These are phyloP conservation scores for Neodidymelliopsis sp. DNA, from an alignment of 2,329 filamentous ascomycete species.

Conservation along the genomic window DNA sequence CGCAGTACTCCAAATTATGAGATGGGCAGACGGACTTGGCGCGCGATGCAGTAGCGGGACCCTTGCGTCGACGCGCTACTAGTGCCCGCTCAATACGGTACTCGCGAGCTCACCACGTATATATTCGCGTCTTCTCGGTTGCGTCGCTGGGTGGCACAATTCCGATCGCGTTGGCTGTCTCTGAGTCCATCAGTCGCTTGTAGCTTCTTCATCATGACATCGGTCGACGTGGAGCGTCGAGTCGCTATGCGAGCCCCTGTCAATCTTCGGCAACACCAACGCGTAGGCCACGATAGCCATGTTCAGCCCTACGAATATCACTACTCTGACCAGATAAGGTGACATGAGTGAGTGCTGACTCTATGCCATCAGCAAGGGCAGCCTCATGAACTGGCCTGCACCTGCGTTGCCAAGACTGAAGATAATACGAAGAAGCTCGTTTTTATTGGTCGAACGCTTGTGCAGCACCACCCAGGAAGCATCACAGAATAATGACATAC, in stretches of 20 bases:
- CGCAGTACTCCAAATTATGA: conserved; percentile 14
- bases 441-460: no score
- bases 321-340: background rate
- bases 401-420: conserved; percentile 6
- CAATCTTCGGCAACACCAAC: background rate
- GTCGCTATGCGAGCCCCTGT: background rate
- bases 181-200: no score
- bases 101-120: conserved; percentile 11
- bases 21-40: conserved; percentile 10
- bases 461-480: no score
- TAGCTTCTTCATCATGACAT: no score
- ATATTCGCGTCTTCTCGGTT: background rate
- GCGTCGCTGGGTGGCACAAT: background rate
- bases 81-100: conserved; percentile 5
- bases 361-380: background rate
- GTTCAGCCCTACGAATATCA: background rate
- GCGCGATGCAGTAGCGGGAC: conserved; percentile 5
- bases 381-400: background rate
- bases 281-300: background rate
- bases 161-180: background rate
- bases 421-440: no score
- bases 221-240: no score
- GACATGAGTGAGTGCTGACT: background rate
- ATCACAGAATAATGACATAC: no score
- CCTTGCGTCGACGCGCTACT: conserved; percentile 13